These are phyloP conservation scores for Apodospora peruviana DNA, from an alignment of 495 filamentous ascomycete species.

Conservation along the genomic window DNA sequence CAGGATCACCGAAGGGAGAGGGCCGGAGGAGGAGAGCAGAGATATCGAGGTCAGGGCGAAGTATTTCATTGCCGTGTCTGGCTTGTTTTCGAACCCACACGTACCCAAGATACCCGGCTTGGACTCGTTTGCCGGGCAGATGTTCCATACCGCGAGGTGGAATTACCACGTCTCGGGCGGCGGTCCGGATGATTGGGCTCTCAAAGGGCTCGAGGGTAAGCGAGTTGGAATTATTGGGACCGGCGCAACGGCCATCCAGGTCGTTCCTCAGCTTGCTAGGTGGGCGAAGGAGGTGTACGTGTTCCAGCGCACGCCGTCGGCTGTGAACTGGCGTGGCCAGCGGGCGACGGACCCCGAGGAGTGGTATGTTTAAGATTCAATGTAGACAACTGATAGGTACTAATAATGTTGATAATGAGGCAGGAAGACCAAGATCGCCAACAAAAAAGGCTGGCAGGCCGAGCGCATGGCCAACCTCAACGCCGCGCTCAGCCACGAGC, in stretches of 20 bases:
- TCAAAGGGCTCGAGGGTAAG: slow-evolving; percentile 45
- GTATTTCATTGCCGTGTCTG: slow-evolving; percentile 33
- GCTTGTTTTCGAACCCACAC: slow-evolving; percentile 40
- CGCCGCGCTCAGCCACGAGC: slow-evolving; percentile 20
- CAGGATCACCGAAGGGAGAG: slow-evolving; percentile 28
- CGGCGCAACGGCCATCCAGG: slow-evolving; percentile 51
- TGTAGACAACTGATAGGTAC: not conserved
- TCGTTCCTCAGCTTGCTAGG: slow-evolving; percentile 43
- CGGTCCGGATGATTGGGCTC: slow-evolving; percentile 29
- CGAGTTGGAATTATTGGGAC: slow-evolving; percentile 50
- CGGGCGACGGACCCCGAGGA: slow-evolving; percentile 41
- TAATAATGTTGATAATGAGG: not conserved
- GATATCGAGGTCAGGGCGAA: slow-evolving; percentile 26
- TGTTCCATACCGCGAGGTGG: slow-evolving; percentile 53
- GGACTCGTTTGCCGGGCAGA: slow-evolving; percentile 37
- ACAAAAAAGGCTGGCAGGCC: slow-evolving; percentile 40
- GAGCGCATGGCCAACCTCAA: slow-evolving; percentile 32
- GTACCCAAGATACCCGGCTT: slow-evolving; percentile 40
- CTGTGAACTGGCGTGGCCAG: slow-evolving; percentile 44
- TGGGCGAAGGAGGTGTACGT: slow-evolving; percentile 49
- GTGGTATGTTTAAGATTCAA: slow-evolving; percentile 19
- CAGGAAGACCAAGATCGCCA: slow-evolving; percentile 30
- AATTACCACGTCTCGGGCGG: slow-evolving; percentile 52
- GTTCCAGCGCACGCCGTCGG: slow-evolving; percentile 51
- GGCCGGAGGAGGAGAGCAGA: slow-evolving; percentile 23